A percentile compares a stretch with the other conserved stretches of the same genome.
phyloP scores from a whole-genome alignment of 805 yeast genomes.

The Wickerhamomyces xylosicus region DNA sequence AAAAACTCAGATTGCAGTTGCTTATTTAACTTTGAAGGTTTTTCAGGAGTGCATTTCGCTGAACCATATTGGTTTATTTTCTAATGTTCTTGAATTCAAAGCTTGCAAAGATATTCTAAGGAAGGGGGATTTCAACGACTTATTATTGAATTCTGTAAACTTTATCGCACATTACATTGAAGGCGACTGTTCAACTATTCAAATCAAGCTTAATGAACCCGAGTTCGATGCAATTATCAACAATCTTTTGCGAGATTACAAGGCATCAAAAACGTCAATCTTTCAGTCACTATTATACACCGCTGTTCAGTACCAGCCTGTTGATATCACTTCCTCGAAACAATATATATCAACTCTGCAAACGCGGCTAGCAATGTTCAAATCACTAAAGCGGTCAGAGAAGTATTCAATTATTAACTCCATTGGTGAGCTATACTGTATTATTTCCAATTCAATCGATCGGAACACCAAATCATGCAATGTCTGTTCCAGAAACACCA shows the following conservation, averaged over 20 bases:
- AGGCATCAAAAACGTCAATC: neutral
- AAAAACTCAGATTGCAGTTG: neutral
- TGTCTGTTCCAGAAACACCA: slow-evolving; percentile 6
- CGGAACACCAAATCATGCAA: slow-evolving; percentile 5
- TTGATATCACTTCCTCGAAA: neutral
- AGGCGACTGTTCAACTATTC: no score
- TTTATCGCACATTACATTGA: neutral
- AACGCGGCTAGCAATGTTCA: neutral
- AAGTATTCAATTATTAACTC: slow-evolving; percentile 22
- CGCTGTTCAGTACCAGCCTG: neutral
- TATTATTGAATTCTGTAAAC: neutral
- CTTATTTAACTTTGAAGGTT: neutral
- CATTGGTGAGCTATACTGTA: slow-evolving; percentile 30
- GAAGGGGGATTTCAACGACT: neutral
- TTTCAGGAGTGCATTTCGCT: neutral
- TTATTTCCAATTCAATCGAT: slow-evolving; percentile 21
- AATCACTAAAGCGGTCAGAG: neutral
- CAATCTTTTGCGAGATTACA: neutral
- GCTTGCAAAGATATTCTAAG: neutral
- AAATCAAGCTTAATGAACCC: neutral
- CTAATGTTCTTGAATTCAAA: neutral
- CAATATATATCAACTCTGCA: neutral
- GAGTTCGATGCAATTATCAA: neutral
- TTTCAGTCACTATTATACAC: neutral
- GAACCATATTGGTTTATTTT: neutral